Conservation (phyloP, 345 rosid genomes). For the thale cress (Arabidopsis thaliana) region DNA sequence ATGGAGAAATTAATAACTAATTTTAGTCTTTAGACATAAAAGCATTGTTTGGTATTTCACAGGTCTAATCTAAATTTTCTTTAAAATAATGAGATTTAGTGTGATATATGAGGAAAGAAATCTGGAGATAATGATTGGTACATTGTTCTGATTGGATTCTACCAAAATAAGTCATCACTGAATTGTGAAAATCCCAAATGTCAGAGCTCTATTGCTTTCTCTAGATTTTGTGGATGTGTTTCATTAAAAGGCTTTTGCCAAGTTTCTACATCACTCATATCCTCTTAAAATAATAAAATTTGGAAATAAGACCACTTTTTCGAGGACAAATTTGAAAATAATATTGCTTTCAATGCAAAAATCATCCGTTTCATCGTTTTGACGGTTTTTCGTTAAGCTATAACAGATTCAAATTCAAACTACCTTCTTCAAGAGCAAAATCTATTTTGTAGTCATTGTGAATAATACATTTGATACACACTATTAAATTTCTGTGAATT, state of each 20-base stretch:
- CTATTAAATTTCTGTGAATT: no score
- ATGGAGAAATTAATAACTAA: not conserved
- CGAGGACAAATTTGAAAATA: no score
- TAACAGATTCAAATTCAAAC: not conserved
- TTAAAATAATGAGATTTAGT: not conserved
- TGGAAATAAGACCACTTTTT: not conserved
- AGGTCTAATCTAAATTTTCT: not conserved
- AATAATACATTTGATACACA: no score
- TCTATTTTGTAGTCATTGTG: no score
- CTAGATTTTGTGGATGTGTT: not conserved
- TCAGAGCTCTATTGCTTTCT: not conserved
- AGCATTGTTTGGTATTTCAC: not conserved
- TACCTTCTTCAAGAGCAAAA: not conserved
- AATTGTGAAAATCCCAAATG: not conserved
- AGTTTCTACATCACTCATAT: not conserved
- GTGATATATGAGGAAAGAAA: not conserved
- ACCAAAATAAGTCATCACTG: not conserved
- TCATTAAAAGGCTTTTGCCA: not conserved
- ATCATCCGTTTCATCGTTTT: no score
- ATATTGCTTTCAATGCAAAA: no score
- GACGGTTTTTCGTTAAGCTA: no score
- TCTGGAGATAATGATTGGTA: not conserved
- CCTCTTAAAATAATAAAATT: not conserved
- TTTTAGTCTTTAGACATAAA: not conserved
- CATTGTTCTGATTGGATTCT: not conserved